Evolutionary conservation across 352 stramenopile genomes (phyloP).

Genomic region (Phytophthora parvispora): DNA sequence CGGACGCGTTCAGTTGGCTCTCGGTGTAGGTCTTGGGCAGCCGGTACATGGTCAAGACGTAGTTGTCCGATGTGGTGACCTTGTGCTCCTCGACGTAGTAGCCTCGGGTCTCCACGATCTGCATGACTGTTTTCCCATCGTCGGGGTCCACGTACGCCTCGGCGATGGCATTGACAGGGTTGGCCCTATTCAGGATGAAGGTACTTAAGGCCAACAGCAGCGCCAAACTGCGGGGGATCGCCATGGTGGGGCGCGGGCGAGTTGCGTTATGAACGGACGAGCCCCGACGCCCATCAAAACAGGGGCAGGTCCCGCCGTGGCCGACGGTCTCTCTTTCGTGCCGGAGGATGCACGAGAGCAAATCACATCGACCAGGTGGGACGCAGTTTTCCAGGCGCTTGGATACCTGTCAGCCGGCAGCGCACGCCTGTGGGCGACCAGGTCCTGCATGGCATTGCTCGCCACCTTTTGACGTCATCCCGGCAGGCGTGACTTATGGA

Average conservation of each 20-base stretch:
- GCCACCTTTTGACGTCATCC: conserved; percentile 5
- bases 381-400: conserved; percentile 25
- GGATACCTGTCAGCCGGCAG: conserved; percentile 30
- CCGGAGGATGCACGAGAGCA: conserved; percentile 13
- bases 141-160: conserved; percentile 53
- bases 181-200: conserved; percentile 4
- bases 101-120: conserved; percentile 57
- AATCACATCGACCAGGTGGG: conserved; percentile 29
- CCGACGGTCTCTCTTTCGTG: conserved; percentile 12
- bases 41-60: conserved; percentile 77
- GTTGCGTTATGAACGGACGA: conserved; percentile 25
- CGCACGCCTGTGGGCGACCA: background rate
- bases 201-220: conserved; percentile 17
- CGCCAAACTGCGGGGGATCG: conserved; percentile 12
- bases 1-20: conserved; percentile 38
- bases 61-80: conserved; percentile 63
- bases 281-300: background rate
- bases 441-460: background rate
- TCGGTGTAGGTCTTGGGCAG: conserved; percentile 66
- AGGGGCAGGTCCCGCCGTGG: background rate
- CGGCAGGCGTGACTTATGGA: conserved; percentile 2
- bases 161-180: conserved; percentile 10
- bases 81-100: conserved; percentile 70
- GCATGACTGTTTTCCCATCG: conserved; percentile 51
- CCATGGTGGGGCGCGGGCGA: conserved; percentile 13